phyloP scores from a whole-genome alignment of 345 rosid species.

The Boechera retrofracta region DNA sequence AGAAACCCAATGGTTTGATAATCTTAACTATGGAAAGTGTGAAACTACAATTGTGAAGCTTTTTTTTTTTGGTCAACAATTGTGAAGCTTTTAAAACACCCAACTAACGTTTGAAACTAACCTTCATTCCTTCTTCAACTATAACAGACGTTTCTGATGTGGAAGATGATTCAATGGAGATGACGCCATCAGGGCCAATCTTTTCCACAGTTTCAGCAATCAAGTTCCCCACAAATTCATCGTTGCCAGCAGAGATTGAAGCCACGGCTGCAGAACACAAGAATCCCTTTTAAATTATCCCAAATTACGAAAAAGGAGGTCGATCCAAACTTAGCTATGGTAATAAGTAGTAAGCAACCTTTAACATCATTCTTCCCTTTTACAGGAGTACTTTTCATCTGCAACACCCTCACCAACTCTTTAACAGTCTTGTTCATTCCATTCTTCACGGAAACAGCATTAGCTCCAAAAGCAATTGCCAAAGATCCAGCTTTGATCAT shows the following conservation, averaged over 20 bases:
- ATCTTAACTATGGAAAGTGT: neutral
- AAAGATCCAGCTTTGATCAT: slow-evolving; percentile 75
- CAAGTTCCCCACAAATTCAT: slow-evolving; percentile 73
- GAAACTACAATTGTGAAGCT: slow-evolving; percentile 3
- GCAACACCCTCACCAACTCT: slow-evolving; percentile 60
- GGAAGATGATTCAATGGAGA: slow-evolving; percentile 76
- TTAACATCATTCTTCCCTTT: slow-evolving; percentile 66
- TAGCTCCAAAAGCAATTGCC: slow-evolving; percentile 83
- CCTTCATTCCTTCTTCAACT: slow-evolving; percentile 93
- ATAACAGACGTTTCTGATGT: slow-evolving; percentile 70
- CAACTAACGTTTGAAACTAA: slow-evolving; percentile 33
- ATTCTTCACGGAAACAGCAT: slow-evolving; percentile 69
- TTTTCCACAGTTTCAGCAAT: slow-evolving; percentile 74
- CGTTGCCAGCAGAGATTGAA: slow-evolving; percentile 86
- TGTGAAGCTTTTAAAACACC: neutral
- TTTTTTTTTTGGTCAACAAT: no score
- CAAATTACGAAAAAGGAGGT: neutral
- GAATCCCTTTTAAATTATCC: neutral
- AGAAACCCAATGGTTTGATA: slow-evolving; percentile 16
- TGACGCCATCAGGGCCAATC: slow-evolving; percentile 88
- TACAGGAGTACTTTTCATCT: slow-evolving; percentile 61
- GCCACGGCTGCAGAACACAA: slow-evolving; percentile 73
- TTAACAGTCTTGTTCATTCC: slow-evolving; percentile 71
- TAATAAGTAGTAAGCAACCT: slow-evolving; percentile 50
- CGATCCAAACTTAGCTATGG: slow-evolving; percentile 5